These are phyloP conservation scores for Conidiobolus incongruus DNA, from an alignment of 371 early-diverging fungal species.

Conservation along the genomic window DNA sequence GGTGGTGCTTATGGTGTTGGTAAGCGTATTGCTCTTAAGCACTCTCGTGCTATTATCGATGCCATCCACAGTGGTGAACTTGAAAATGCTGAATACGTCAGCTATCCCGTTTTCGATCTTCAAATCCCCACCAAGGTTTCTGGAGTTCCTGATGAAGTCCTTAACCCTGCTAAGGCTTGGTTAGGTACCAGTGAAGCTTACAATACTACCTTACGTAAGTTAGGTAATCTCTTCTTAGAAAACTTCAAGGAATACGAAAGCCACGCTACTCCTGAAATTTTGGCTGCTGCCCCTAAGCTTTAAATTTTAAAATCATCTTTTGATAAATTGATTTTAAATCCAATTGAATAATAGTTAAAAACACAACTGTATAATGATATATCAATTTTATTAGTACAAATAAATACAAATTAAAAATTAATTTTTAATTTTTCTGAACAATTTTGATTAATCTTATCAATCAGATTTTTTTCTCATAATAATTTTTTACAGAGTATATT, in stretches of 20 bases:
- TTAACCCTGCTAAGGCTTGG: constrained; percentile 82
- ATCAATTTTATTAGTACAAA: too few species aligned
- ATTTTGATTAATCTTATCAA: too few species aligned
- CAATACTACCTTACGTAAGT: constrained; percentile 34
- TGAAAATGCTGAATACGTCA: constrained; percentile 51
- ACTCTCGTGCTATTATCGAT: constrained; percentile 91
- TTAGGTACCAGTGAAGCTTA: constrained; percentile 35
- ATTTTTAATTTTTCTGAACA: too few species aligned
- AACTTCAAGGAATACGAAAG: constrained; percentile 79
- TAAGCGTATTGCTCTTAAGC: constrained; percentile 83
- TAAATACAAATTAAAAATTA: too few species aligned
- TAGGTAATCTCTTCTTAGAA: constrained; percentile 63
- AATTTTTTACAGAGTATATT: too few species aligned
- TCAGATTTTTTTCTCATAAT: too few species aligned
- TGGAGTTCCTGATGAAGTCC: constrained; percentile 61
- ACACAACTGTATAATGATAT: too few species aligned
- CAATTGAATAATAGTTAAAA: too few species aligned
- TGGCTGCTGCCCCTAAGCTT: constrained; percentile 42
- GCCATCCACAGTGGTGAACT: constrained; percentile 86
- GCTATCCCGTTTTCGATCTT: constrained; percentile 66
- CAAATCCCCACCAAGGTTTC: constrained; percentile 68
- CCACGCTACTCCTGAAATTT: constrained; percentile 47
- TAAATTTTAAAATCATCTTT: neutral
- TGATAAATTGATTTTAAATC: too few species aligned
- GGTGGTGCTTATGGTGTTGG: constrained; percentile 82